Evolutionary conservation across 164 flowering plant genomes (phyloP).

Genomic region (Vitis amurensis): DNA sequence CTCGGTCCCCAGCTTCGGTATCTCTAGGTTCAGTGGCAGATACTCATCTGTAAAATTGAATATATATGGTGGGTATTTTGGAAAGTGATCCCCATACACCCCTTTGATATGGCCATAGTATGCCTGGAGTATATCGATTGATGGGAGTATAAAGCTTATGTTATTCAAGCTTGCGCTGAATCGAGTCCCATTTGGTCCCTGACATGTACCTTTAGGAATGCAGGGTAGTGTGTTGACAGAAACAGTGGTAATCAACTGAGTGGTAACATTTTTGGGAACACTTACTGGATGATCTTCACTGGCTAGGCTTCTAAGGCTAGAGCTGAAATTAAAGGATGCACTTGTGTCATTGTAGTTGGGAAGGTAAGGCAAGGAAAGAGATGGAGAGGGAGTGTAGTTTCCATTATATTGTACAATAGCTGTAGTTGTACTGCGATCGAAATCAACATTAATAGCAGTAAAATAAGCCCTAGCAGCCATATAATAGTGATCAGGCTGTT

Average conservation of each 20-base stretch:
- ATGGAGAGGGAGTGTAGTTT: neutral
- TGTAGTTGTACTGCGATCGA: constrained; percentile 33
- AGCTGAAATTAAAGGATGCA: constrained; percentile 8
- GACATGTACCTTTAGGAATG: constrained; percentile 14
- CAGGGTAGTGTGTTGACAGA: constrained; percentile 33
- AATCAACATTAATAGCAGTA: neutral
- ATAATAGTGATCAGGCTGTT: constrained; percentile 19
- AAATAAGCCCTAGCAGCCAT: constrained; percentile 30
- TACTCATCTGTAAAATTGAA: constrained; percentile 40
- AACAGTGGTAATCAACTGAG: constrained; percentile 11
- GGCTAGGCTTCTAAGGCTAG: constrained; percentile 14
- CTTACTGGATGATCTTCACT: constrained; percentile 8
- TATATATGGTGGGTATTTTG: constrained; percentile 28
- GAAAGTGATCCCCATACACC: constrained; percentile 37
- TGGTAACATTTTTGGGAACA: constrained; percentile 11
- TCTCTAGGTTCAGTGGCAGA: constrained; percentile 14
- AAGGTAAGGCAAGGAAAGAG: constrained; percentile 22
- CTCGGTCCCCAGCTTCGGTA: constrained; percentile 32
- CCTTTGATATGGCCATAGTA: constrained; percentile 38
- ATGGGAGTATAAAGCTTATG: constrained; percentile 41
- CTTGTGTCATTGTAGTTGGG: constrained; percentile 27
- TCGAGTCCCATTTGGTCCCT: constrained; percentile 39
- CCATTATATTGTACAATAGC: constrained; percentile 31
- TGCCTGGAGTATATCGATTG: constrained; percentile 41
- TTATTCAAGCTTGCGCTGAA: constrained; percentile 56